Base-by-base conservation (phyloP, 2,329 filamentous ascomycete species). In the Aspergillus sp. region DNA sequence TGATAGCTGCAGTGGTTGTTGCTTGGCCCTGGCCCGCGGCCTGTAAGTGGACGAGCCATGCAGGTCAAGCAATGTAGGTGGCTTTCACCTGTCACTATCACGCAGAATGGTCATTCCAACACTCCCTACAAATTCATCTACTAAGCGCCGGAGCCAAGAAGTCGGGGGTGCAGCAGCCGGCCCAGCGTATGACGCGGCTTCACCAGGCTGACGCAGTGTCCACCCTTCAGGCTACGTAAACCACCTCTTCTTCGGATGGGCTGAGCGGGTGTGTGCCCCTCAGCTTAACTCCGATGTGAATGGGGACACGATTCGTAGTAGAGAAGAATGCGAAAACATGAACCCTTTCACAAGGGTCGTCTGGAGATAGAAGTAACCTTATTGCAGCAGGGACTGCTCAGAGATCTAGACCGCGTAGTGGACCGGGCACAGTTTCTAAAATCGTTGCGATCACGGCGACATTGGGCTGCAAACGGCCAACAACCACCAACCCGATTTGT, bases 401-500 rank as follows among this genome's bases (percentile, higher is more conserved):
- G 4, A 19, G 15, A 30, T 50, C 47, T 50, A 50, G 47, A 50
- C 47, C 47, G 32, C 3, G n/a, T 5, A 41, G 61, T 58, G 59
- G 58, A 54, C 13, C 56, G 10, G 59, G 61, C 49, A 63, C 61
- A 36, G 43, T 58, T 28, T 17, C 47, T 50, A 28, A 32, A 50
- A 12, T 32, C 7, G 47, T 50, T 50, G 47, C 15, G 47, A 50
- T 50, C 25, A 50, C 9, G 9, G 39, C 39, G 51, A 55, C 32
- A 13, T 50, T 41, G 48, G 56, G 53, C 61, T 57, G 61, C 36
- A 58, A 56, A 41, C 63, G 63, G 61, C 55, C 36, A 61, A 25
- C 36, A 28, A 23, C 50, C 17, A 45, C 32, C 32, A 30, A 12
- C 12, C 32, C 15, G 12, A 45, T 43, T 21, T 32, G 47, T 43